Base-by-base conservation (phyloP, 164 flowering plant genomes). In the Macadamia integrifolia region DNA sequence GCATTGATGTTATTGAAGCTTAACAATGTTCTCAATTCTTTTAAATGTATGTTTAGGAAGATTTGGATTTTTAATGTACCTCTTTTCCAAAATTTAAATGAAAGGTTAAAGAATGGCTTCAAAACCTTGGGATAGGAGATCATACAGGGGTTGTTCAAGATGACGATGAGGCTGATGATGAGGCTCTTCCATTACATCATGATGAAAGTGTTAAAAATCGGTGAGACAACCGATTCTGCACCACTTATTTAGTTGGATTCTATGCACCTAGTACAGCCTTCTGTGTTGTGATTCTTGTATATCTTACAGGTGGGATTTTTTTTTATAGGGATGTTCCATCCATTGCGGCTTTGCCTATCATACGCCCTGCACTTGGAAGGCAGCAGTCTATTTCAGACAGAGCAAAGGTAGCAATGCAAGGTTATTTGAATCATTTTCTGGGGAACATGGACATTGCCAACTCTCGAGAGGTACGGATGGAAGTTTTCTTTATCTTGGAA, bases 51-150 rank as follows among this genome's bases (percentile, higher is more conserved):
- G 0, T 53, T 53, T 14, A 14, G 57, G 15, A 53, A 53, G 18
- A 53, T 53, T 53, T 46, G 9, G 9, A 6, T 14, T 53, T 53
- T 53, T 14, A 1, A 53, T 53, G 13, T 53, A 53, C 6, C 14
- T 53, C 15, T 17, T 8, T 14, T 53, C 15, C 57, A 53, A 53
- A 14, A n/a, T 73, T 75, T 62, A 40, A 66, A 72, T 82, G 70
- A 72, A 85, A 95, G 99, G 96, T 91, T 72, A 92, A 80, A 88
- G 99, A 95, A 80, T 95, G 98, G 97, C 99, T 95, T 79, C 98
- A 89, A 86, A 92, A 85, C 76, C 80, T 92, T 66, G 99, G 99
- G 71, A 85, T 95, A 64, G 99, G 92, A 75, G 99, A 92, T 67
- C 89, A 89, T 43, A 68, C 87, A 60, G 67, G 89, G 32, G 86